A percentile compares a stretch with the other conserved stretches of the same genome.
phyloP scores from a whole-genome alignment of 2,329 filamentous ascomycete genomes.

The Didymella pomorum region DNA sequence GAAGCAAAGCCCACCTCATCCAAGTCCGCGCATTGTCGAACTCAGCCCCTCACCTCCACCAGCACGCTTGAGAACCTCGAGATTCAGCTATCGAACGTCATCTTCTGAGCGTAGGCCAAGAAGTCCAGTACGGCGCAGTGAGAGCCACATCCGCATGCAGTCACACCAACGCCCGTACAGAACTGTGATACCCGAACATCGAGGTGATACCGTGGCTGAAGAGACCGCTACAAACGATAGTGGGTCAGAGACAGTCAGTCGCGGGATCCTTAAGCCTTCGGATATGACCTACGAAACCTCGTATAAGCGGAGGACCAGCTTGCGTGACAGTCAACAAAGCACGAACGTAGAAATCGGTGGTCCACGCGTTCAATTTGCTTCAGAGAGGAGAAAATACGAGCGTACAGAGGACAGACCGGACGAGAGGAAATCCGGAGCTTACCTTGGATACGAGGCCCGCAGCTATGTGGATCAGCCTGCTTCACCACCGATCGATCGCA shows the following conservation, averaged over 20 bases:
- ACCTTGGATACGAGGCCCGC: conserved; percentile 23
- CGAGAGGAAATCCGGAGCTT: conserved; percentile 23
- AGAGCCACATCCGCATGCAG: conserved; percentile 34
- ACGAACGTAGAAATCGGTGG: conserved; percentile 42
- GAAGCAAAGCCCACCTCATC: conserved; percentile 20
- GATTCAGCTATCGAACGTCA: conserved; percentile 26
- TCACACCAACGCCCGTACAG: conserved; percentile 38
- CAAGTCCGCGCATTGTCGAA: conserved; percentile 34
- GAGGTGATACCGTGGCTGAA: conserved; percentile 26
- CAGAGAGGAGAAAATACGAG: conserved; percentile 21
- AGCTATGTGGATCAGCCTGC: conserved; percentile 23
- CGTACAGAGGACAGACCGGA: conserved; percentile 13
- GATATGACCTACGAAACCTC: conserved; percentile 30
- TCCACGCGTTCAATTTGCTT: conserved; percentile 41
- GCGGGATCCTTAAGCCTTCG: conserved; percentile 37
- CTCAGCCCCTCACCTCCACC: conserved; percentile 38
- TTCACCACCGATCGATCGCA: conserved; percentile 26
- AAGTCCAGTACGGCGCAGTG: conserved; percentile 19
- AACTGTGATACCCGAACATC: conserved; percentile 32
- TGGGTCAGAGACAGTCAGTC: conserved; percentile 26
- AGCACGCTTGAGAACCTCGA: conserved; percentile 21
- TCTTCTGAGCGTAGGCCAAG: conserved; percentile 27
- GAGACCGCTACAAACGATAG: conserved; percentile 27
- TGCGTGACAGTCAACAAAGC: conserved; percentile 38
- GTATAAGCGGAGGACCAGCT: conserved; percentile 23